These are phyloP conservation scores for Penicillium argentinense DNA, from an alignment of 495 filamentous ascomycete genomes.

Conservation along the genomic window DNA sequence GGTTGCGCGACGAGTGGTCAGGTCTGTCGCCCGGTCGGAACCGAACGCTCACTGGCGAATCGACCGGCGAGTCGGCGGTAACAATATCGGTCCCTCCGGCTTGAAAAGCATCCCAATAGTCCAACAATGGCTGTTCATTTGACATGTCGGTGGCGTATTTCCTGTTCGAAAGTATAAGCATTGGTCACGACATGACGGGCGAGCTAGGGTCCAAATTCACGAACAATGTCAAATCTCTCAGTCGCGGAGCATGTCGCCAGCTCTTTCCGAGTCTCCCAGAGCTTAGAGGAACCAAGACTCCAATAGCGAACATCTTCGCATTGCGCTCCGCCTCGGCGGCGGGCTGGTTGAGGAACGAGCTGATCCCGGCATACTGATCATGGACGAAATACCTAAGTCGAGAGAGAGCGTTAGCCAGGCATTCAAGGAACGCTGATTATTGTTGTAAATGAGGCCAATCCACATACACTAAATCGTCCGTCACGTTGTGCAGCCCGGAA, in stretches of 20 bases:
- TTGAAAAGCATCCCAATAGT: constrained; percentile 75
- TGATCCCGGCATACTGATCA: constrained; percentile 80
- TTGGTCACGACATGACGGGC: no score
- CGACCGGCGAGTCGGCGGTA: constrained; percentile 44
- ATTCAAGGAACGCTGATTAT: no score
- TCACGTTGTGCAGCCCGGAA: constrained; percentile 86
- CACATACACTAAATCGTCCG: constrained; percentile 84
- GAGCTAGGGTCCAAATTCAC: constrained; percentile 13
- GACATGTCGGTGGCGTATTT: constrained; percentile 37
- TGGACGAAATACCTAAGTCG: constrained; percentile 80
- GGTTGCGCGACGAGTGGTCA: constrained; percentile 22
- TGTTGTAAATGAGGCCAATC: no score
- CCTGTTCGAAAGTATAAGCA: constrained; percentile 11
- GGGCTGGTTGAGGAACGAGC: constrained; percentile 86
- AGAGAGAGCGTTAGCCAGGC: constrained; percentile 1
- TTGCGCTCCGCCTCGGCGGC: constrained; percentile 76
- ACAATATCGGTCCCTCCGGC: constrained; percentile 46
- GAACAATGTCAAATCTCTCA: constrained; percentile 74
- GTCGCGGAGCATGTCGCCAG: constrained; percentile 79
- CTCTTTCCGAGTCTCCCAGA: constrained; percentile 83
- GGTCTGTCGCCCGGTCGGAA: constrained; percentile 42
- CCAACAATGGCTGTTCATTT: constrained; percentile 62
- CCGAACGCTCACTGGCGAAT: constrained; percentile 56
- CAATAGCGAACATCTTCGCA: constrained; percentile 90
- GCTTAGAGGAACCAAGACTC: constrained; percentile 80